A percentile compares a stretch with the other conserved stretches of the same genome.
Conservation (phyloP, 768 basidiomycete species). For the Saitozyma sp. region DNA sequence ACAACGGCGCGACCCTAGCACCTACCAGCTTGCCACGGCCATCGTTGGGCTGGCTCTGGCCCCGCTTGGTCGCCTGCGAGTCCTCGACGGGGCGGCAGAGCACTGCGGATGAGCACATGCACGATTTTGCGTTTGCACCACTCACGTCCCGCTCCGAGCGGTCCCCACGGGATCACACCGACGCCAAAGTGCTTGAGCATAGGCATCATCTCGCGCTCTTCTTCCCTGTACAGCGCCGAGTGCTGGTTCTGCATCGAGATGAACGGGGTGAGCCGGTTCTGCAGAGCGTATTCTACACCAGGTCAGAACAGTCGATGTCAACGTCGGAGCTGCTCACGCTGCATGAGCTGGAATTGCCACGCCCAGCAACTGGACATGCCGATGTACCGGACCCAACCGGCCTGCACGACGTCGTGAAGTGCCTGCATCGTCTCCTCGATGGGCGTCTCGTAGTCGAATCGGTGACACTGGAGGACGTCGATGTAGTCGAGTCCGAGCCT, state of each 20-base stretch:
- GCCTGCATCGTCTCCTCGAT: conserved; percentile 62
- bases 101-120: conserved; percentile 22
- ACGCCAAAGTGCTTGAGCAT: conserved; percentile 56
- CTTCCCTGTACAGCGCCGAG: conserved; percentile 64
- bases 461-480: conserved; percentile 67
- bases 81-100: conserved; percentile 55
- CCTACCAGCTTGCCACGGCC: conserved; percentile 15
- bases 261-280: conserved; percentile 63
- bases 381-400: conserved; percentile 54
- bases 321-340: conserved; percentile 26
- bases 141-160: conserved; percentile 55
- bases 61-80: conserved; percentile 48
- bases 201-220: conserved; percentile 56
- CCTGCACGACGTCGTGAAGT: conserved; percentile 55
- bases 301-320: not conserved
- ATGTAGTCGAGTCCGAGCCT: conserved; percentile 73
- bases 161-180: conserved; percentile 61
- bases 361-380: conserved; percentile 55
- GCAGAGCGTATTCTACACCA: conserved; percentile 61
- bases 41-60: conserved; percentile 12
- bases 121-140: conserved; percentile 2
- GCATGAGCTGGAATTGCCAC: conserved; percentile 50
- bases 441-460: conserved; percentile 64
- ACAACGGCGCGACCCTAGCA: not conserved
- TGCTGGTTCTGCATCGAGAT: conserved; percentile 72